Evolutionary conservation across 2,329 filamentous ascomycete genomes (phyloP).

Genomic region (Cylindrodendrum hubeiense): DNA sequence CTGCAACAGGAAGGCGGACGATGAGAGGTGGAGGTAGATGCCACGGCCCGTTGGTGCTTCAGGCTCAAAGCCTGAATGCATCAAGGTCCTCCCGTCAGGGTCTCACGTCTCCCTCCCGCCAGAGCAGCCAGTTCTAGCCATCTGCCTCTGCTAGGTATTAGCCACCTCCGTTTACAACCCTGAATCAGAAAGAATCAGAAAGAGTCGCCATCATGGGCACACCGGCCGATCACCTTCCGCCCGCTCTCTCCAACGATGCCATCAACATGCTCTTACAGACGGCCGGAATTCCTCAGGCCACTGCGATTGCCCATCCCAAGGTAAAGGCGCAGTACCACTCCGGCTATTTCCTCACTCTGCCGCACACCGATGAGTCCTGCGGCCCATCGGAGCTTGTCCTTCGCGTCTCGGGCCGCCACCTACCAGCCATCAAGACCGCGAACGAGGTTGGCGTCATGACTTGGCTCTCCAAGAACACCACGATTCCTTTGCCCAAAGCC

Average conservation of each 20-base stretch:
- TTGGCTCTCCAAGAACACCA: slow-evolving; percentile 49
- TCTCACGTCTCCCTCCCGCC: too few species aligned
- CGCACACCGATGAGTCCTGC: background rate
- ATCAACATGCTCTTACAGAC: slow-evolving; percentile 6
- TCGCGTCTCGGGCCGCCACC: slow-evolving; percentile 50
- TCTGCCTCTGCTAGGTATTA: too few species aligned
- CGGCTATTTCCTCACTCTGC: slow-evolving; percentile 12
- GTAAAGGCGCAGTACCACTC: slow-evolving; percentile 16
- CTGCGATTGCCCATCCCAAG: slow-evolving; percentile 1
- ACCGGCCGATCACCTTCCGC: slow-evolving; percentile 6
- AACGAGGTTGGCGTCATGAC: slow-evolving; percentile 53
- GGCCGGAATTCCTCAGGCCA: background rate
- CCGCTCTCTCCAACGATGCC: slow-evolving; percentile 1
- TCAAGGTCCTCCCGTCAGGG: too few species aligned
- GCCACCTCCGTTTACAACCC: too few species aligned
- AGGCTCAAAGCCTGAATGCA: too few species aligned
- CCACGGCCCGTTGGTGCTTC: too few species aligned
- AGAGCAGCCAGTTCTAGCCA: too few species aligned
- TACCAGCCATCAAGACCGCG: slow-evolving; percentile 51
- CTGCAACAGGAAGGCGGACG: too few species aligned
- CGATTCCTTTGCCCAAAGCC: slow-evolving; percentile 50
- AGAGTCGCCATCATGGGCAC: slow-evolving; percentile 6
- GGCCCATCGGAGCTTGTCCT: slow-evolving; percentile 42
- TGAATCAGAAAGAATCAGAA: too few species aligned
- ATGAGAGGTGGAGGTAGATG: too few species aligned